These are phyloP conservation scores for Alisma plantagoaquatica DNA, from an alignment of 106 monocot species.

Conservation along the genomic window DNA sequence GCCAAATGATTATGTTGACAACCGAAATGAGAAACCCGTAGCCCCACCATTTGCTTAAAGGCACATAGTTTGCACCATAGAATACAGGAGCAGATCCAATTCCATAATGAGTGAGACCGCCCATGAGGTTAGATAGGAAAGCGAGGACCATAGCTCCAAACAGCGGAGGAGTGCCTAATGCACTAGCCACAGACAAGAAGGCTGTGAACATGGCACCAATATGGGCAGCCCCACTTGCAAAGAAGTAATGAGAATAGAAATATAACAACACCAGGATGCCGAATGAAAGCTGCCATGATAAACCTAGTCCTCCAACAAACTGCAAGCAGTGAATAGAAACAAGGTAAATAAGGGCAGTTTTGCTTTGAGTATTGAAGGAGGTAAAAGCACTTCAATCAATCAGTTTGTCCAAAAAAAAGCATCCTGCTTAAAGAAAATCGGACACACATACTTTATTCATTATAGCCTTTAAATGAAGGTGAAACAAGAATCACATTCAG, in stretches of 20 bases:
- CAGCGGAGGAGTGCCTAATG: constrained; percentile 86
- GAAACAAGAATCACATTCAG: no score
- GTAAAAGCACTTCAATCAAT: no score
- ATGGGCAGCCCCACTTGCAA: constrained; percentile 97
- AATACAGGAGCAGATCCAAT: constrained; percentile 97
- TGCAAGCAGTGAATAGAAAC: constrained; percentile 14
- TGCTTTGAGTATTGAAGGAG: not conserved
- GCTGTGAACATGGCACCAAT: constrained; percentile 99
- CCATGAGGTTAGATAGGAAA: constrained; percentile 95
- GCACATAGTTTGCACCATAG: constrained; percentile 91
- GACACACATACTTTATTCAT: no score
- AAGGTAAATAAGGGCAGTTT: not conserved
- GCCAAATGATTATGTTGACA: constrained; percentile 94
- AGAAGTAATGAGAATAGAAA: constrained; percentile 99
- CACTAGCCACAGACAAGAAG: constrained; percentile 86
- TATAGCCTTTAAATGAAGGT: no score
- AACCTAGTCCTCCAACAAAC: constrained; percentile 94
- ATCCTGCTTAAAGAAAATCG: no score
- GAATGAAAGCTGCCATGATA: constrained; percentile 96
- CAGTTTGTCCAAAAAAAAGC: no score
- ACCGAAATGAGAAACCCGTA: constrained; percentile 91
- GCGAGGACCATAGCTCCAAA: constrained; percentile 87
- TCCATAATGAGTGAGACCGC: constrained; percentile 94
- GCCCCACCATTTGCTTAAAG: constrained; percentile 81
- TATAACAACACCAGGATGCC: constrained; percentile 87